Conservation (phyloP, 768 basidiomycete genomes). For the Galerina sulciceps region DNA sequence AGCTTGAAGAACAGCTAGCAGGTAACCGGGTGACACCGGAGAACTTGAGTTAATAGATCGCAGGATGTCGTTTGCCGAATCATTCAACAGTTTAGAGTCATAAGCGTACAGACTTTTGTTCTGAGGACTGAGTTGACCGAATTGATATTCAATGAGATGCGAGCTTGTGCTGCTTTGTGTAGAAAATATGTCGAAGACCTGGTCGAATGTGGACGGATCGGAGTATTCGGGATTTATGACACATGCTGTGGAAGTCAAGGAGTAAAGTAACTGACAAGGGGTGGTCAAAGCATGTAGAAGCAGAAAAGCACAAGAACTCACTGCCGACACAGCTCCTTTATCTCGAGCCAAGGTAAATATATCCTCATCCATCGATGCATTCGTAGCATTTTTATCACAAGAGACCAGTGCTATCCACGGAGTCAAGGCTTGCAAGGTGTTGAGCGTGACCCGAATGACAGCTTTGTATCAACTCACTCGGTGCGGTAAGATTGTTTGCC, state of each 20-base stretch:
- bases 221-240: conserved; percentile 76
- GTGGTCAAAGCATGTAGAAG: background rate
- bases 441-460: conserved; percentile 5
- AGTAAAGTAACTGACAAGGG: conserved; percentile 72
- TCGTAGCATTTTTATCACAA: conserved; percentile 80
- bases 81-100: conserved; percentile 67
- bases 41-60: conserved; percentile 44
- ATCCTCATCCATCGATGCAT: conserved; percentile 62
- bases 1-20: conserved; percentile 72
- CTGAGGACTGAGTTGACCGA: conserved; percentile 57
- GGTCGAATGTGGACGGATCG: conserved; percentile 63
- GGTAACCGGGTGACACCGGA: conserved; percentile 56
- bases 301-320: conserved; percentile 36
- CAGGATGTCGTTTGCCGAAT: conserved; percentile 46
- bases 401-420: conserved; percentile 92
- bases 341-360: conserved; percentile 83
- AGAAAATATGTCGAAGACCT: conserved; percentile 78
- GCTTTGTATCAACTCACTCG: conserved; percentile 35
- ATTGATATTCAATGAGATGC: conserved; percentile 59
- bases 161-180: conserved; percentile 67
- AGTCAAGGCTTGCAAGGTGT: conserved; percentile 54
- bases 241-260: conserved; percentile 72
- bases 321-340: conserved; percentile 81
- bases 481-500: conserved; percentile 50
- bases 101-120: conserved; percentile 60